Base-by-base conservation (phyloP, 306 rosid genomes). In the Malus orientalis region DNA sequence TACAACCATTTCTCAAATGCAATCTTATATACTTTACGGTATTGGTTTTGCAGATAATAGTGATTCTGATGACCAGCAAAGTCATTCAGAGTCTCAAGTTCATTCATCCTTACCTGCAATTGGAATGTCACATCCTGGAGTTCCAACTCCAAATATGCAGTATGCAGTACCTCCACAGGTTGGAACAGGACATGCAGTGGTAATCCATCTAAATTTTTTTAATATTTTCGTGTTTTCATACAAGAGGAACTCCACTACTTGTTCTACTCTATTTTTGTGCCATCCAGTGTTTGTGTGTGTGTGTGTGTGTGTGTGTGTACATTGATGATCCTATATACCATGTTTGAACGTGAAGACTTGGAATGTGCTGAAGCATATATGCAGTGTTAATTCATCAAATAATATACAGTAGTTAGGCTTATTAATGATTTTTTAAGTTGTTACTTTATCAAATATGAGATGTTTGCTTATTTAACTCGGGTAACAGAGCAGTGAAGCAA, bases 151-250 rank as follows among this genome's bases (percentile, higher is more conserved):
- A 79, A 81, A 76, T 80, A 85, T 82, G 80, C 98, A 72, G 81
- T 90, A 91, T 86, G 82, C 78, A 81, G 54, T 84, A 58, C 89
- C 93, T 86, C 78, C 93, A 1, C 96, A 86, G 76, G 80, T 86
- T 81, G 98, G 98, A 81, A 76, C 93, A 60, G 97, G 85, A 49
- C 91, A 81, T 76, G 76, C 98, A 74, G 61, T 93, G 98, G 98
- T 93, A 86, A 79, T 55, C 5, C 54, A 84, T 65, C 81, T 80
- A 73, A 13, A 11, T 69, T 4, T 33, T 44, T 76, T 22, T 72
- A 15, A 68, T 59, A 11, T 61, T 47, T 33, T 20, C 30, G 5
- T 7, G 40, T 70, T 76, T 44, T 44, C 45, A 6, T 44, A 11
- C 27, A 63, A 8, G 29, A 64, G 69, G 69, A 64, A 64, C 5